Percentiles rank a stretch among this genome's conserved stretches.
Evolutionary conservation across 306 rosid genomes (phyloP).

Genomic region (Quillaja saponaria): DNA sequence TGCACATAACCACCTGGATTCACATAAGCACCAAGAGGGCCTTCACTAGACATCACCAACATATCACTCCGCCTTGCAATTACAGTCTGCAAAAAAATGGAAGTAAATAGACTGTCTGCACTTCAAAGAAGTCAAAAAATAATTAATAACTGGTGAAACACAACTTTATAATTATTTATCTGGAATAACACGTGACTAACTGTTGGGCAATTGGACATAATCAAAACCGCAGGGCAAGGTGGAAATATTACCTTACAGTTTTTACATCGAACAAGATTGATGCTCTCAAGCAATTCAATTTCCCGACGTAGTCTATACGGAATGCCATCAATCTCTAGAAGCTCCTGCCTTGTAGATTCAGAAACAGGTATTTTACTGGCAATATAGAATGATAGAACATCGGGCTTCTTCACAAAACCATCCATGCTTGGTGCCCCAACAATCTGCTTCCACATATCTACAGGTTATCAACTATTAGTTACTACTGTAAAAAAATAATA

Average conservation of each 20-base stretch:
- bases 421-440: slow-evolving; percentile 82
- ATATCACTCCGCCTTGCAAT: slow-evolving; percentile 88
- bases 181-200: background rate
- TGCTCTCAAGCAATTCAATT: slow-evolving; percentile 78
- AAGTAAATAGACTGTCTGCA: too few relatives aligned
- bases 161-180: too few relatives aligned
- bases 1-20: slow-evolving; percentile 70
- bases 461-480: slow-evolving; percentile 30
- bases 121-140: too few relatives aligned
- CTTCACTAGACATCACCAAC: slow-evolving; percentile 93
- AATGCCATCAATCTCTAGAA: slow-evolving; percentile 84
- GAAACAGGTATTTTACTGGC: slow-evolving; percentile 98
- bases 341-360: slow-evolving; percentile 93
- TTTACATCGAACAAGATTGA: slow-evolving; percentile 77
- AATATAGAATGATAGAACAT: slow-evolving; percentile 71
- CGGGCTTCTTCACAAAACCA: slow-evolving; percentile 77
- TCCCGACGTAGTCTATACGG: slow-evolving; percentile 90
- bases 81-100: slow-evolving; percentile 56
- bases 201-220: background rate
- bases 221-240: too few relatives aligned
- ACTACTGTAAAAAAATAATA: background rate
- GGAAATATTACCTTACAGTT: slow-evolving; percentile 58
- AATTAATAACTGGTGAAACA: too few relatives aligned
- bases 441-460: slow-evolving; percentile 93
- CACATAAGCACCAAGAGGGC: slow-evolving; percentile 96